Evolutionary conservation across 768 basidiomycete genomes (phyloP).

Genomic region (Hypsizygus marmoreus): DNA sequence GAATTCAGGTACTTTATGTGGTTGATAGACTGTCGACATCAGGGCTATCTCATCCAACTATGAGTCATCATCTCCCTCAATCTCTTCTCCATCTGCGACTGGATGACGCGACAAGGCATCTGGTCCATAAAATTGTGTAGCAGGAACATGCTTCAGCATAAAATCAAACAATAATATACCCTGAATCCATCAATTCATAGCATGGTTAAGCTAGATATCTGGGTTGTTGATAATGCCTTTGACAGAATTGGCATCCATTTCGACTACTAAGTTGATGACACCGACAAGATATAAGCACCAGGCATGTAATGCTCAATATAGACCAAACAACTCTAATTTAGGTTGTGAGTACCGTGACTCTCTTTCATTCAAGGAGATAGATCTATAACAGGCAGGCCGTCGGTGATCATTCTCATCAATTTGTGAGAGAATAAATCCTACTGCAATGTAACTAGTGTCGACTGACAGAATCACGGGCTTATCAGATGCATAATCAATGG

Average conservation of each 20-base stretch:
- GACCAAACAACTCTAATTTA: conserved; percentile 41
- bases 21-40: too few species aligned
- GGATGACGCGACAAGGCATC: conserved; percentile 32
- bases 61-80: too few species aligned
- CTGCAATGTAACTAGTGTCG: conserved; percentile 34
- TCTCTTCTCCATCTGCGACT: too few species aligned
- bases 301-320: conserved; percentile 25
- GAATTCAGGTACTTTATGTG: too few species aligned
- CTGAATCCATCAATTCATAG: conserved; percentile 39
- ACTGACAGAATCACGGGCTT: conserved; percentile 35
- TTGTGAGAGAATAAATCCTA: conserved; percentile 41
- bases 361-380: conserved; percentile 35
- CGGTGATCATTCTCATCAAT: conserved; percentile 18
- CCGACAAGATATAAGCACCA: conserved; percentile 22
- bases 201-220: conserved; percentile 31
- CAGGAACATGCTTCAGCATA: conserved; percentile 28
- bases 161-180: conserved; percentile 36
- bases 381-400: conserved; percentile 35
- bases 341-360: conserved; percentile 38
- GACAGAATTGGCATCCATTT: conserved; percentile 35
- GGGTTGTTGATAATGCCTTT: conserved; percentile 36
- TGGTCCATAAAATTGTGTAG: conserved; percentile 21
- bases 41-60: too few species aligned
- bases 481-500: conserved; percentile 23
- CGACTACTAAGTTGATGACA: conserved; percentile 28